Evolutionary conservation across 768 basidiomycete species (phyloP).

Genomic region (Panus rudis): DNA sequence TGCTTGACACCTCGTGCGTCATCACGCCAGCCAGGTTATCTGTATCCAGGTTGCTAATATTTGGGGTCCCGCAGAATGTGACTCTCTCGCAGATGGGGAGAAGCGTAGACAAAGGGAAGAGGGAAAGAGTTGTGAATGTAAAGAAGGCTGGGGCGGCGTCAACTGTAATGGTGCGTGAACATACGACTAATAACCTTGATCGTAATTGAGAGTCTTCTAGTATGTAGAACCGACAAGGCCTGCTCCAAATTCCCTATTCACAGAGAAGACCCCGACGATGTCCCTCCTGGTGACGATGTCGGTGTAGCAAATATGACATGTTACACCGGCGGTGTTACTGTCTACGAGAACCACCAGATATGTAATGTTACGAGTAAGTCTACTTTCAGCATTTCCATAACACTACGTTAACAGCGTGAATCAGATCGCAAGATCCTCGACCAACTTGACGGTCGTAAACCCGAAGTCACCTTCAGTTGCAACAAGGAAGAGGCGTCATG

Average conservation of each 20-base stretch:
- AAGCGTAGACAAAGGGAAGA: conserved; percentile 75
- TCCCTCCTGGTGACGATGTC: conserved; percentile 34
- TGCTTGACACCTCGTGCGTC: conserved; percentile 85
- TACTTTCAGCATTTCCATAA: background rate
- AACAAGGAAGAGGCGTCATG: conserved; percentile 57
- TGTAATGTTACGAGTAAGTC: conserved; percentile 94
- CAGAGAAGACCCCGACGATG: conserved; percentile 32
- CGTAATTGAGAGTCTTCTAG: too few relatives aligned
- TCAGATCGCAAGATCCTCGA: conserved; percentile 93
- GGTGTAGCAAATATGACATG: conserved; percentile 73
- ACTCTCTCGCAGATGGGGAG: conserved; percentile 86
- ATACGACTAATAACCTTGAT: too few relatives aligned
- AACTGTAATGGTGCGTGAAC: conserved; percentile 90
- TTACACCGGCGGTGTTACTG: conserved; percentile 86
- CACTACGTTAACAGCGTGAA: background rate
- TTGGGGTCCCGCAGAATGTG: conserved; percentile 60
- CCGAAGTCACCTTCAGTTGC: conserved; percentile 96
- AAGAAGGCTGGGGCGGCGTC: conserved; percentile 91
- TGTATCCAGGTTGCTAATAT: background rate
- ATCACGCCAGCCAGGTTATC: background rate
- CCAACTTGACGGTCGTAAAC: conserved; percentile 82
- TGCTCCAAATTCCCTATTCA: conserved; percentile 74
- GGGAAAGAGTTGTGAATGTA: conserved; percentile 76
- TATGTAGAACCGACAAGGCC: conserved; percentile 77
- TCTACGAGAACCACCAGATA: conserved; percentile 96